Conservation (phyloP, 495 filamentous ascomycete genomes). For the Trichoderma asperelloides region DNA sequence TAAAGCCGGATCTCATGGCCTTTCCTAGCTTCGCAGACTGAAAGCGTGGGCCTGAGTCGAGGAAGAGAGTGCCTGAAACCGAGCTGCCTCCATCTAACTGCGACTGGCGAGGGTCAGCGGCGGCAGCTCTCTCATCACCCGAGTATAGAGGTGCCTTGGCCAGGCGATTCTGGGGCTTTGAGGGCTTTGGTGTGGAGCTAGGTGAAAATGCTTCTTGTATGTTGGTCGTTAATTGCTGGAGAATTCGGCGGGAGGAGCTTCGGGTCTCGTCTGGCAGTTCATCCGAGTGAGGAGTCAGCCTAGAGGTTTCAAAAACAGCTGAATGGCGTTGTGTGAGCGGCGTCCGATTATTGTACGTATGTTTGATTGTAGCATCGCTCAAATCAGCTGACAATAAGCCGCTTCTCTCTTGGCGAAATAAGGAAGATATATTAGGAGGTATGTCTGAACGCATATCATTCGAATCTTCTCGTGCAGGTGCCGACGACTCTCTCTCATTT, state of each 20-base stretch:
- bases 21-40: constrained; percentile 5
- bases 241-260: neutral
- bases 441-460: neutral
- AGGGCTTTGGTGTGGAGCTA: neutral
- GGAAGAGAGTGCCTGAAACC: neutral
- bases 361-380: neutral
- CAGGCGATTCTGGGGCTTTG: neutral
- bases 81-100: neutral
- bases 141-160: neutral
- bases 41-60: neutral
- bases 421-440: neutral
- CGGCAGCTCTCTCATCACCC: neutral
- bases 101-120: neutral
- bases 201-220: neutral
- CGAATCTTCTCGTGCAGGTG: neutral
- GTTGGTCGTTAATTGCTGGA: neutral
- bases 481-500: neutral
- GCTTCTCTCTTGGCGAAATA: neutral
- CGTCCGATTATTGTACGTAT: neutral
- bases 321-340: neutral
- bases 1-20: constrained; percentile 8
- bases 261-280: neutral
- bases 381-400: neutral
- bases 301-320: neutral
- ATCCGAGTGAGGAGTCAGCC: neutral